Evolutionary conservation across 1,284 basidiomycete species (phyloP).

Genomic region (Pseudomicrostroma phylloplanum): DNA sequence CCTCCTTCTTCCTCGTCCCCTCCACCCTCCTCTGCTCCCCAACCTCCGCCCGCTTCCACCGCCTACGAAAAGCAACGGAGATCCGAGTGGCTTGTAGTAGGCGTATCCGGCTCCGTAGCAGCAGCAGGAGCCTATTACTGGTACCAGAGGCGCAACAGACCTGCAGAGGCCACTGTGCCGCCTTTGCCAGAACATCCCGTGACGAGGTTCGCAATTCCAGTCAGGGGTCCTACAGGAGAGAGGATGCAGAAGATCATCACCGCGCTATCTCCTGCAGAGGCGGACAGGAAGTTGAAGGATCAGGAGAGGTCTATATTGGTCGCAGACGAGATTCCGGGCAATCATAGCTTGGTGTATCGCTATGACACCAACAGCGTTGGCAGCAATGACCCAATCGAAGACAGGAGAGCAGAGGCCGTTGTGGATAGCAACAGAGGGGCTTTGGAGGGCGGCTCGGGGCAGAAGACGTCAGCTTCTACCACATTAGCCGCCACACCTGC

Average conservation of each 20-base stretch:
- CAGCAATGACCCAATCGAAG: slow-evolving; percentile 47
- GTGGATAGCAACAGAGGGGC: background rate
- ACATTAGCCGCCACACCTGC: background rate
- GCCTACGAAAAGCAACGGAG: slow-evolving; percentile 10
- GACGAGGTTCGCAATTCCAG: background rate
- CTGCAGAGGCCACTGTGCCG: background rate
- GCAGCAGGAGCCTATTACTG: slow-evolving; percentile 9
- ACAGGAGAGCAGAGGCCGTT: slow-evolving; percentile 46
- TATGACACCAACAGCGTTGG: slow-evolving; percentile 49
- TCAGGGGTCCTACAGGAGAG: slow-evolving; percentile 2
- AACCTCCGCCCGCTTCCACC: slow-evolving; percentile 8
- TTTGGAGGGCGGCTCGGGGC: background rate
- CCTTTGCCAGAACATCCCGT: background rate
- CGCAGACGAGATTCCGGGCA: background rate
- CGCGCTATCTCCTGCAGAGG: background rate
- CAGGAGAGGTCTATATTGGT: background rate
- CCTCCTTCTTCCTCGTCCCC: background rate
- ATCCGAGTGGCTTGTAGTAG: slow-evolving; percentile 11
- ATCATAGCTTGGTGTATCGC: slow-evolving; percentile 35
- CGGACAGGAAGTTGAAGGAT: background rate
- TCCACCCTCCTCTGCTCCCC: background rate
- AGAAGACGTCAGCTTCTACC: background rate
- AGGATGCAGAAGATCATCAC: background rate
- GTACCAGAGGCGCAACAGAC: background rate
- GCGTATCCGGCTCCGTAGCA: slow-evolving; percentile 7